A percentile compares a stretch with the other conserved stretches of the same genome.
These are phyloP conservation scores for Colletotrichum melonis DNA, from an alignment of 2,329 filamentous ascomycete genomes.

Conservation along the genomic window DNA sequence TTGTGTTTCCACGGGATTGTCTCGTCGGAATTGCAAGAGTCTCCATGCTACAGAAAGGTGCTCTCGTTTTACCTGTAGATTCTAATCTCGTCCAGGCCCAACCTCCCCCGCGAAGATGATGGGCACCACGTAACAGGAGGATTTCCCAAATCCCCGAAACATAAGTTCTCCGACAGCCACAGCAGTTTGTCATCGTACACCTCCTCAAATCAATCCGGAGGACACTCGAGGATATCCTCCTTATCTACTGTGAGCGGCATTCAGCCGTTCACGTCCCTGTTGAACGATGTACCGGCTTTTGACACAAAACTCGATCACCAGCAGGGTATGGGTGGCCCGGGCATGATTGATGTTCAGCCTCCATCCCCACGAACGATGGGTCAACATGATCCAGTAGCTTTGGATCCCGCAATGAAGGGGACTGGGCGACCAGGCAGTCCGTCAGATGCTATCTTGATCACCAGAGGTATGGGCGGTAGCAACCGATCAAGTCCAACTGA, in stretches of 20 bases:
- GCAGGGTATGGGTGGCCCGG: conserved; percentile 31
- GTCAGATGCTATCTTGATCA: conserved; percentile 42
- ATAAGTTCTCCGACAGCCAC: conserved; percentile 62
- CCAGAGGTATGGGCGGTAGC: conserved; percentile 33
- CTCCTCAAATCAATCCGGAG: conserved; percentile 56
- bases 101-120: conserved; percentile 34
- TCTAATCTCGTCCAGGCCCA: conserved; percentile 39
- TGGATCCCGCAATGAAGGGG: conserved; percentile 32
- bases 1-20: background rate
- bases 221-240: conserved; percentile 66
- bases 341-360: conserved; percentile 37
- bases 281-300: conserved; percentile 50
- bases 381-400: background rate
- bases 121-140: conserved; percentile 34
- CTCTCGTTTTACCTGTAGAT: background rate
- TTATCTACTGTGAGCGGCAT: conserved; percentile 61
- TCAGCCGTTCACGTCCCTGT: conserved; percentile 46
- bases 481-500: conserved; percentile 36
- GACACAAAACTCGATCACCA: conserved; percentile 47
- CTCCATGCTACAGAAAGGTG: background rate
- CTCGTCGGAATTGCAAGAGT: background rate
- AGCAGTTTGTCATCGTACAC: conserved; percentile 64
- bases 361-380: conserved; percentile 39
- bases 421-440: conserved; percentile 37
- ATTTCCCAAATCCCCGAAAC: conserved; percentile 41